phyloP scores from a whole-genome alignment of 495 filamentous ascomycete species.

The Podospora bellae-mahoneyi region DNA sequence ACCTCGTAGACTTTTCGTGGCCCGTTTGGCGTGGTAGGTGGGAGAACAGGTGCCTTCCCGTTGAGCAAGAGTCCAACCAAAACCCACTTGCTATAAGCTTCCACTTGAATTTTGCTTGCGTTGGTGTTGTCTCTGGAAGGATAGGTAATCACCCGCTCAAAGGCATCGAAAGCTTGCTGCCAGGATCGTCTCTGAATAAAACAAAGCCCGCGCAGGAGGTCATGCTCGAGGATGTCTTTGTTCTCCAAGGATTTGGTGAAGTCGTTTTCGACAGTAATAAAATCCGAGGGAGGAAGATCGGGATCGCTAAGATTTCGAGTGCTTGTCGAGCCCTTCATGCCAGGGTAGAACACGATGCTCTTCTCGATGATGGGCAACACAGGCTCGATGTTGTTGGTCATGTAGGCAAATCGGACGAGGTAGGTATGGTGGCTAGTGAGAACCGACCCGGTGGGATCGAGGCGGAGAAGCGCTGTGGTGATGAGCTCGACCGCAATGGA shows the following conservation, averaged over 20 bases:
- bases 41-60: slow-evolving; percentile 57
- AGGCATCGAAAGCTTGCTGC: slow-evolving; percentile 65
- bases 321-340: slow-evolving; percentile 32
- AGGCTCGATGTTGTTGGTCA: slow-evolving; percentile 46
- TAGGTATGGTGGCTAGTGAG: slow-evolving; percentile 66
- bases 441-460: slow-evolving; percentile 67
- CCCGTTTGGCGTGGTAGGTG: slow-evolving; percentile 34
- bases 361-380: slow-evolving; percentile 67
- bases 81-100: slow-evolving; percentile 92
- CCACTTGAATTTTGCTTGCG: slow-evolving; percentile 73
- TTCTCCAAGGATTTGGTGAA: slow-evolving; percentile 56
- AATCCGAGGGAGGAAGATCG: slow-evolving; percentile 39
- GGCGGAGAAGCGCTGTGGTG: slow-evolving; percentile 61
- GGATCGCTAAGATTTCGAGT: slow-evolving; percentile 31
- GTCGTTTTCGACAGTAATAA: slow-evolving; percentile 55
- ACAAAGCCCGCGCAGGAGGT: slow-evolving; percentile 71
- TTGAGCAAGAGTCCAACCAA: slow-evolving; percentile 69
- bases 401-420: slow-evolving; percentile 58
- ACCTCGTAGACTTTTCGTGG: slow-evolving; percentile 57
- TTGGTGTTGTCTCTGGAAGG: slow-evolving; percentile 53
- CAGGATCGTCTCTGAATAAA: slow-evolving; percentile 72
- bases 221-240: slow-evolving; percentile 69
- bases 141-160: slow-evolving; percentile 64
- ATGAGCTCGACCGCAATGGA: slow-evolving; percentile 58
- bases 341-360: slow-evolving; percentile 63